Conservation (phyloP, 1,284 basidiomycete species). For the Rhodotorula sp. region DNA sequence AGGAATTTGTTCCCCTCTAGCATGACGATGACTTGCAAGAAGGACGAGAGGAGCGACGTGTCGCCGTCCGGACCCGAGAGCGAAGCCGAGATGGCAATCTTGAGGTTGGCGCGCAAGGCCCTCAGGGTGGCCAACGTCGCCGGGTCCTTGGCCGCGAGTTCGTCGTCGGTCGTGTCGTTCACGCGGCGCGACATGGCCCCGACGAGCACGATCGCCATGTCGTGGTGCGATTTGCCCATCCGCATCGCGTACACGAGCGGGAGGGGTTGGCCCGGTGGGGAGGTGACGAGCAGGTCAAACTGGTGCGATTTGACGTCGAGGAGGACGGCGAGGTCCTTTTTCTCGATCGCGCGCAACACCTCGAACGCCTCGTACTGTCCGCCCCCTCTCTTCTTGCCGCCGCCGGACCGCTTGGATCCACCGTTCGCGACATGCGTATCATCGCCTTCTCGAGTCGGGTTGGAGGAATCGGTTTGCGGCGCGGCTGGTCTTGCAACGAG, state of each 20-base stretch:
- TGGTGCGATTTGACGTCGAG: slow-evolving; percentile 25
- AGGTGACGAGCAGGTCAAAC: slow-evolving; percentile 32
- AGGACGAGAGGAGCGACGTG: slow-evolving; percentile 41
- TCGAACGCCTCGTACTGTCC: slow-evolving; percentile 28
- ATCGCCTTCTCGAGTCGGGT: not conserved
- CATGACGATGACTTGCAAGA: slow-evolving; percentile 45
- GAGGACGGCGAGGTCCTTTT: slow-evolving; percentile 28
- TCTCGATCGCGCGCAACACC: slow-evolving; percentile 35
- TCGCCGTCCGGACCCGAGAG: slow-evolving; percentile 24
- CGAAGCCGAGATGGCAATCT: slow-evolving; percentile 41
- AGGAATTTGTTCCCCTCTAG: slow-evolving; percentile 42
- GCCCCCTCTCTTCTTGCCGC: not conserved
- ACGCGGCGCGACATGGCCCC: slow-evolving; percentile 39
- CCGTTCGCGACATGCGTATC: not conserved
- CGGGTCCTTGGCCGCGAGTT: slow-evolving; percentile 19
- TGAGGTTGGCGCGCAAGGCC: slow-evolving; percentile 42
- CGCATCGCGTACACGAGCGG: slow-evolving; percentile 37
- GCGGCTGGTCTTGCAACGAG: slow-evolving; percentile 11
- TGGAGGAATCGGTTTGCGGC: not conserved
- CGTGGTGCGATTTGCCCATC: slow-evolving; percentile 31
- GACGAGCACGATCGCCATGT: slow-evolving; percentile 41
- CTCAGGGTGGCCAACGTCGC: slow-evolving; percentile 32
- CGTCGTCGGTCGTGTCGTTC: slow-evolving; percentile 43
- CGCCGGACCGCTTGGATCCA: not conserved
- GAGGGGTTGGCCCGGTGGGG: slow-evolving; percentile 5